phyloP scores from a whole-genome alignment of 2,329 filamentous ascomycete species.

The Paracoccidioides lutzii region DNA sequence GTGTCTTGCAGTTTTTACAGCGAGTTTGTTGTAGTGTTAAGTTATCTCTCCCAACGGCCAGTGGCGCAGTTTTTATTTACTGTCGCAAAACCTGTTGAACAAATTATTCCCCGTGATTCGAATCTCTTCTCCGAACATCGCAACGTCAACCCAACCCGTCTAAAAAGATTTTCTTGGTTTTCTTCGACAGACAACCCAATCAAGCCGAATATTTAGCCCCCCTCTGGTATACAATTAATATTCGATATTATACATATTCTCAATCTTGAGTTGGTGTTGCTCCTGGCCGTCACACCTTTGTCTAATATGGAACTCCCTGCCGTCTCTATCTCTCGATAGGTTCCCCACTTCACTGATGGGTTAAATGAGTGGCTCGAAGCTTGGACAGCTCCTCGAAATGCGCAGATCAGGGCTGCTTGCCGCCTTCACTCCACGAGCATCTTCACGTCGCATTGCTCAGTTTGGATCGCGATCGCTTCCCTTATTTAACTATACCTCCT shows the following conservation, averaged over 20 bases:
- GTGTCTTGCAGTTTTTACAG: too few relatives aligned
- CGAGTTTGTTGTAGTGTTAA: too few relatives aligned
- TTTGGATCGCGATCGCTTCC: conserved; percentile 6
- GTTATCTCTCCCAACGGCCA: background rate
- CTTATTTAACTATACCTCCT: background rate
- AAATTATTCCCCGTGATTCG: conserved; percentile 4
- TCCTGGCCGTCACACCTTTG: background rate
- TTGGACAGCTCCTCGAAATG: conserved; percentile 19
- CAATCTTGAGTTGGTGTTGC: background rate
- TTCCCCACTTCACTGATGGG: background rate
- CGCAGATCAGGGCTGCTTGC: conserved; percentile 30
- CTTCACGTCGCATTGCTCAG: conserved; percentile 16
- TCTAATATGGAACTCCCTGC: conserved; percentile 1
- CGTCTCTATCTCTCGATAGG: background rate
- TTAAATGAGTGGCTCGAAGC: background rate
- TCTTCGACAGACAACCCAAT: background rate
- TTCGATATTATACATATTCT: background rate
- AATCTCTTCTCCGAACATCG: background rate
- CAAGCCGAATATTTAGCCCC: background rate
- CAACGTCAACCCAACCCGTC: background rate
- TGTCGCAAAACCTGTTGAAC: background rate
- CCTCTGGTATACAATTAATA: background rate
- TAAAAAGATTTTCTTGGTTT: background rate
- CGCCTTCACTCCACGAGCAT: conserved; percentile 22
- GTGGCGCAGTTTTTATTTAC: background rate